Conservation (phyloP, 441 rosid genomes). For the Populus hybrid region DNA sequence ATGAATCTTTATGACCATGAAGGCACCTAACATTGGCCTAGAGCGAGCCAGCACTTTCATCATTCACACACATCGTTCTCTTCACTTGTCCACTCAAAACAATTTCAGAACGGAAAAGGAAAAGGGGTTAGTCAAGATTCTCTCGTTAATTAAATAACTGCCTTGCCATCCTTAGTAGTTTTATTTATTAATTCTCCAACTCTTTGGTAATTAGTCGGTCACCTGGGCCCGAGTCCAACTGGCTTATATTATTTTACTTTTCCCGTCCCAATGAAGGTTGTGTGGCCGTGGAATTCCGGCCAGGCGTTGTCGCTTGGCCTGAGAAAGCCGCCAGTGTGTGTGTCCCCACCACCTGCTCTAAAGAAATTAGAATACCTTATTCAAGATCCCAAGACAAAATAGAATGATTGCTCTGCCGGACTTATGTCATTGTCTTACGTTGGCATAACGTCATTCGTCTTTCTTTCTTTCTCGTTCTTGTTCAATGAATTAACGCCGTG, state of each 20-base stretch:
- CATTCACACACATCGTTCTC: neutral
- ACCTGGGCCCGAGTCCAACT: neutral
- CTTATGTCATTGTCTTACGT: no score
- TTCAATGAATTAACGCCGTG: no score
- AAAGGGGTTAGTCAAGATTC: neutral
- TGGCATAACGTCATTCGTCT: no score
- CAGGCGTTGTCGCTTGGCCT: neutral
- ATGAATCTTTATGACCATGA: neutral
- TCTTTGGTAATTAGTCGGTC: neutral
- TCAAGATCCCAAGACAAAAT: neutral
- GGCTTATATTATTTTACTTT: neutral
- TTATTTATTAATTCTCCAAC: neutral
- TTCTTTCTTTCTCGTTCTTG: no score
- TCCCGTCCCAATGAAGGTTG: neutral
- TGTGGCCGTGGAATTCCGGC: neutral
- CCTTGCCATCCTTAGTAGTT: neutral
- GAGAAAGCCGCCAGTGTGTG: neutral
- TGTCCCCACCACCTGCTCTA: neutral
- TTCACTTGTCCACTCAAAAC: neutral
- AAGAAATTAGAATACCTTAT: neutral
- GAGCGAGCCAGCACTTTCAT: no score
- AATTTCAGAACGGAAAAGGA: neutral
- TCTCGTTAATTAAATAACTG: neutral
- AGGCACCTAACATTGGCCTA: no score
- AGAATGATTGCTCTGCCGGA: no score